phyloP scores from a whole-genome alignment of 345 rosid genomes.

The Microthlaspi erraticum region DNA sequence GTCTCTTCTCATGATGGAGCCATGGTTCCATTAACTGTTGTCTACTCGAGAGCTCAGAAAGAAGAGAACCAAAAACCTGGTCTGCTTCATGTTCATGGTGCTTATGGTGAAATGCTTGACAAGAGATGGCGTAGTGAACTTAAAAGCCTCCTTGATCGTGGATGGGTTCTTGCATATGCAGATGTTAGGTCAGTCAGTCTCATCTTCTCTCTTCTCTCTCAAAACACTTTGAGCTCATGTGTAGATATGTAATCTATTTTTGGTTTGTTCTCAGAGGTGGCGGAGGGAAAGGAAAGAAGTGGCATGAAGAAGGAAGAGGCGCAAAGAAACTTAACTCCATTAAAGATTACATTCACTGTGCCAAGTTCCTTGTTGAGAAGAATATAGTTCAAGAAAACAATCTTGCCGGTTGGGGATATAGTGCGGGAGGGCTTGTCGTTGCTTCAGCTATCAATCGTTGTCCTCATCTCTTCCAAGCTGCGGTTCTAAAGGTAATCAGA shows the following conservation, averaged over 20 bases:
- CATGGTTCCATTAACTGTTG: constrained; percentile 75
- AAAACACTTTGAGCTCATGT: not conserved
- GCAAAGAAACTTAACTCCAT: constrained; percentile 72
- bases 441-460: constrained; percentile 84
- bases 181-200: constrained; percentile 82
- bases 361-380: constrained; percentile 69
- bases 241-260: constrained; percentile 9
- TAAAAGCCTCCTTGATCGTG: constrained; percentile 97
- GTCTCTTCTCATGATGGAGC: constrained; percentile 80
- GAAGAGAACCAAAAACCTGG: constrained; percentile 61
- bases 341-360: constrained; percentile 78
- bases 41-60: constrained; percentile 63
- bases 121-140: constrained; percentile 91
- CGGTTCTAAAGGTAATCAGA: constrained; percentile 67
- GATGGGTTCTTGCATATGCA: constrained; percentile 96
- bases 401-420: constrained; percentile 94
- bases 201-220: constrained; percentile 23
- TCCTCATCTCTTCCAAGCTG: constrained; percentile 82
- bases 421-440: constrained; percentile 91
- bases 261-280: constrained; percentile 71
- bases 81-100: constrained; percentile 93
- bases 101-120: constrained; percentile 89
- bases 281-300: constrained; percentile 80
- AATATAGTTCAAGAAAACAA: constrained; percentile 69
- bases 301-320: constrained; percentile 84